Evolutionary conservation across 805 yeast genomes (phyloP).

Genomic region (Candida schatavii): DNA sequence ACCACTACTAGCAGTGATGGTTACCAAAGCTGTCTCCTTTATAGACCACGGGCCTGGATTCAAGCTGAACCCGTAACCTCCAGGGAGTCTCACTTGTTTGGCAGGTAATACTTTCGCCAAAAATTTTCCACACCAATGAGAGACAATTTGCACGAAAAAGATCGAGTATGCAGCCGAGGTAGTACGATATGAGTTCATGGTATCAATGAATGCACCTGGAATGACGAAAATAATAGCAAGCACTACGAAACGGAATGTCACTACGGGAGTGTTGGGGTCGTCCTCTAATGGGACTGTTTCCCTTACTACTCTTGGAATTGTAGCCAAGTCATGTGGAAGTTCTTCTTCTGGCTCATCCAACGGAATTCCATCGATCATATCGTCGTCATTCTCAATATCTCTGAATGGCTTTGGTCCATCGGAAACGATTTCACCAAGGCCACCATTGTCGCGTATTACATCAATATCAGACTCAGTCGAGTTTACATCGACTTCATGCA

Average conservation of each 20-base stretch:
- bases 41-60: slow-evolving; percentile 59
- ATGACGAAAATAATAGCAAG: slow-evolving; percentile 32
- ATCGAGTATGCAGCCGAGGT: slow-evolving; percentile 51
- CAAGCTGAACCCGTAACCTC: slow-evolving; percentile 27
- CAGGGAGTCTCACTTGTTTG: slow-evolving; percentile 15
- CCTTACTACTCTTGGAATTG: slow-evolving; percentile 29
- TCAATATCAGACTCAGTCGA: background rate
- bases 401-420: background rate
- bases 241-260: slow-evolving; percentile 35
- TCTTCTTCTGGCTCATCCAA: slow-evolving; percentile 3
- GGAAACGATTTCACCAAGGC: slow-evolving; percentile 1
- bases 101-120: slow-evolving; percentile 42
- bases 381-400: slow-evolving; percentile 4
- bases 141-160: slow-evolving; percentile 49
- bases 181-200: slow-evolving; percentile 42
- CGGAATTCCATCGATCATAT: background rate
- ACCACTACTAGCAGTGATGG: slow-evolving; percentile 50
- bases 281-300: slow-evolving; percentile 39
- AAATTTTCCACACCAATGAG: slow-evolving; percentile 47
- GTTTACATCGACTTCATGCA: too few species aligned
- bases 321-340: slow-evolving; percentile 19
- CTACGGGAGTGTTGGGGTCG: slow-evolving; percentile 36
- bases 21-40: slow-evolving; percentile 51
- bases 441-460: background rate
- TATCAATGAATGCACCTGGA: slow-evolving; percentile 43